Conservation (phyloP, 306 rosid species). For the Abrus precatorius region DNA sequence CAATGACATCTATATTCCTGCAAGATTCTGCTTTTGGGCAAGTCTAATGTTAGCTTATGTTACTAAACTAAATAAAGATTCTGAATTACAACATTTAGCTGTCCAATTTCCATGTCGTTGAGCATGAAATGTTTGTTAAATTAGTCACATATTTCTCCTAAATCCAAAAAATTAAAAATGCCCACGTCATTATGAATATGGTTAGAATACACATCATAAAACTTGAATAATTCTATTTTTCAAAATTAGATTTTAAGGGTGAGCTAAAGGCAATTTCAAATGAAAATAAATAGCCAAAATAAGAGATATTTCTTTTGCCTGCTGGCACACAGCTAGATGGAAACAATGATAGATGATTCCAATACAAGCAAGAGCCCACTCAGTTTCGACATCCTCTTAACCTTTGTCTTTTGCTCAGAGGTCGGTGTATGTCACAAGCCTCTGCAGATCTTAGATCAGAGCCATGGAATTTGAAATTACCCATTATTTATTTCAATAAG, state of each 20-base stretch:
- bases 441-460: not conserved
- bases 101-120: slow-evolving; percentile 5
- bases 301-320: not conserved
- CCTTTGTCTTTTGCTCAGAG: not conserved
- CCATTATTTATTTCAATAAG: not conserved
- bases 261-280: not conserved
- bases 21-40: slow-evolving; percentile 16
- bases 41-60: slow-evolving; percentile 8
- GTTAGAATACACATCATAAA: too few relatives aligned
- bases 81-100: not conserved
- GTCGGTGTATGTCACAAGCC: not conserved
- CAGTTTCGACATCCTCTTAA: not conserved
- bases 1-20: not conserved
- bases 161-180: not conserved
- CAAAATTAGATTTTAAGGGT: too few relatives aligned
- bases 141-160: slow-evolving; percentile 15
- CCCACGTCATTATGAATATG: too few relatives aligned
- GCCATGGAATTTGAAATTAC: not conserved
- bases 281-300: not conserved
- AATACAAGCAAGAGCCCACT: not conserved
- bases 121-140: not conserved
- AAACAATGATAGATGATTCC: not conserved
- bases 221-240: too few relatives aligned
- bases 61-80: not conserved
- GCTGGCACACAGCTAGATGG: not conserved